Conservation (phyloP, 2,329 filamentous ascomycete genomes). For the Chaetothyriales sp. region DNA sequence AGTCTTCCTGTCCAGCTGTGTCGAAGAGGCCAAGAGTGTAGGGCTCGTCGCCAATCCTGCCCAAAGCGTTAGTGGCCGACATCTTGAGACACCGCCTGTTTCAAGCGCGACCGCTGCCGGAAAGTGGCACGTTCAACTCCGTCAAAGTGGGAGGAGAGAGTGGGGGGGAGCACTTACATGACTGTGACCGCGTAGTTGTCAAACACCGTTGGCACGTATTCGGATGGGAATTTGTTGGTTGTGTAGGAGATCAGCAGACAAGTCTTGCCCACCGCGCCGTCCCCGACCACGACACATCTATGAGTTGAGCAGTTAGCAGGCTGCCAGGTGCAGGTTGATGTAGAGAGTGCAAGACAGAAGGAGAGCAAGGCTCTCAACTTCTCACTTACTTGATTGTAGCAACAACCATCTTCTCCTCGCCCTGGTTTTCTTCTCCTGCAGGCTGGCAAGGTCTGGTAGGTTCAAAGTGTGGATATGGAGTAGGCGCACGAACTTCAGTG, state of each 20-base stretch:
- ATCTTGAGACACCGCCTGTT: not conserved
- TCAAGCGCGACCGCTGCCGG: not conserved
- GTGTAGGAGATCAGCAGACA: conserved; percentile 98
- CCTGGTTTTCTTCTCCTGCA: not conserved
- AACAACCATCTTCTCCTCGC: conserved; percentile 37
- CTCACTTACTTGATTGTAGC: conserved; percentile 47
- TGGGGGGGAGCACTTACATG: conserved; percentile 52
- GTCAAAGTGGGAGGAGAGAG: conserved; percentile 1
- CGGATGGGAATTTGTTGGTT: conserved; percentile 97
- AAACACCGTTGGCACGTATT: conserved; percentile 99
- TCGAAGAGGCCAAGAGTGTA: conserved; percentile 96
- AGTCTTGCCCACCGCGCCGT: conserved; percentile 98
- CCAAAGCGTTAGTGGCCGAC: not conserved
- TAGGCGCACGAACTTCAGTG: not conserved
- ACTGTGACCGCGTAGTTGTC: conserved; percentile 99
- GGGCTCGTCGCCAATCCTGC: conserved; percentile 95
- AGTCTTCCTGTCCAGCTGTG: conserved; percentile 98
- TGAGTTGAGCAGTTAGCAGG: conserved; percentile 5
- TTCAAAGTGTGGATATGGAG: not conserved
- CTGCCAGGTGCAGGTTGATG: not conserved
- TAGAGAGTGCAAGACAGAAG: not conserved
- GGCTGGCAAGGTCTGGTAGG: not conserved
- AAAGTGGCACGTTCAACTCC: not conserved
- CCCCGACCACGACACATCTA: conserved; percentile 96
- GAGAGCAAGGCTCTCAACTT: no score